Evolutionary conservation across 1,139 yeast species (phyloP).

Genomic region (Arxiozyma slooffiae): DNA sequence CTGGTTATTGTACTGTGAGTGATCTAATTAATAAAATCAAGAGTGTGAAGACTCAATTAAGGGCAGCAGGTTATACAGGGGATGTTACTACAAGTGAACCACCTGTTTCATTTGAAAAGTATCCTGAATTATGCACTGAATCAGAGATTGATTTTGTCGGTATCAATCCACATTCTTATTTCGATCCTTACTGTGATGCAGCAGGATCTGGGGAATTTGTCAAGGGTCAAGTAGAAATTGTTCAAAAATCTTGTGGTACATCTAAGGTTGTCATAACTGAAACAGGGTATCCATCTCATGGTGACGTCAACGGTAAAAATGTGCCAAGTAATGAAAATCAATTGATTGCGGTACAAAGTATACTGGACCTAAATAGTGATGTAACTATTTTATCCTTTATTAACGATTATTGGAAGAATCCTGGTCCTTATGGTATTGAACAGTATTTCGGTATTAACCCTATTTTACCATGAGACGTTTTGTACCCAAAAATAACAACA

Average conservation of each 20-base stretch:
- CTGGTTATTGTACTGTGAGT: slow-evolving; percentile 47
- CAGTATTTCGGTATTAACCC: slow-evolving; percentile 69
- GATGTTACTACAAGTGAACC: slow-evolving; percentile 78
- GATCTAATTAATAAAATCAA: slow-evolving; percentile 55
- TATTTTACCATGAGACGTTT: slow-evolving; percentile 29
- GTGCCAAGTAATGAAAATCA: slow-evolving; percentile 67
- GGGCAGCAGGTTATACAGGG: slow-evolving; percentile 69
- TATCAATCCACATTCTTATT: slow-evolving; percentile 79
- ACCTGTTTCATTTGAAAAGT: slow-evolving; percentile 54
- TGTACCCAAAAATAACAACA: not conserved
- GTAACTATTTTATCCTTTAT: slow-evolving; percentile 66
- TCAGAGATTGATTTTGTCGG: slow-evolving; percentile 72
- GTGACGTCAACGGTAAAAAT: slow-evolving; percentile 60
- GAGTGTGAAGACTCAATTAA: slow-evolving; percentile 48
- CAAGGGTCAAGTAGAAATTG: slow-evolving; percentile 47
- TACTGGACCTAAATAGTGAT: slow-evolving; percentile 45
- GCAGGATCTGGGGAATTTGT: slow-evolving; percentile 65
- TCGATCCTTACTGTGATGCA: slow-evolving; percentile 54
- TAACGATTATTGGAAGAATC: slow-evolving; percentile 79
- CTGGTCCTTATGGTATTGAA: slow-evolving; percentile 77
- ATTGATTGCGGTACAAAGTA: slow-evolving; percentile 51
- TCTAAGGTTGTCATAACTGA: slow-evolving; percentile 54
- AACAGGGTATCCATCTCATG: slow-evolving; percentile 82
- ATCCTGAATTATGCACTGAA: slow-evolving; percentile 59
- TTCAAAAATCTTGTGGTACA: slow-evolving; percentile 43